Conservation (phyloP, 202 grass and related monocot genomes). For the Digitaria exilis region DNA sequence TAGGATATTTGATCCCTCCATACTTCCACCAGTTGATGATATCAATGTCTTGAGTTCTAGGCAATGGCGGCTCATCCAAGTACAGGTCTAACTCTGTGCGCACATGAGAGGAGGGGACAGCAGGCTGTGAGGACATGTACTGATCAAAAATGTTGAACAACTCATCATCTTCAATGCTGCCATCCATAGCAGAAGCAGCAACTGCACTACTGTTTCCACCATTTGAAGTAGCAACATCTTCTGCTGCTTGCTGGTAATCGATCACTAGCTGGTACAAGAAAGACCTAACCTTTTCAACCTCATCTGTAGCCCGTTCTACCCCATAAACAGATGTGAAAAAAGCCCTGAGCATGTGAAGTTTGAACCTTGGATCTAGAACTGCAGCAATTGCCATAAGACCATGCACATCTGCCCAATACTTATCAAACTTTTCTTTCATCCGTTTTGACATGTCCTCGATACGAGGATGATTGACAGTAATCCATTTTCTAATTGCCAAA, state of each 20-base stretch:
- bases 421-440: not conserved
- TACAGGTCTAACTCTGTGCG: not conserved
- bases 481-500: not conserved
- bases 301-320: not conserved
- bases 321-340: not conserved
- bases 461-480: not conserved
- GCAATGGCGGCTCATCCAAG: not conserved
- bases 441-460: not conserved
- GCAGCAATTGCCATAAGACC: not conserved
- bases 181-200: too few species aligned
- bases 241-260: not conserved
- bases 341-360: not conserved
- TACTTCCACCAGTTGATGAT: not conserved
- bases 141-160: not conserved
- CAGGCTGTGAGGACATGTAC: not conserved
- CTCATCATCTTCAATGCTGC: not conserved
- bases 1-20: slow-evolving; percentile 1
- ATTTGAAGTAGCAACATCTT: not conserved
- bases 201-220: too few species aligned
- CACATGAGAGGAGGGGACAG: not conserved
- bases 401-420: not conserved
- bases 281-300: not conserved
- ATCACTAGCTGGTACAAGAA: not conserved
- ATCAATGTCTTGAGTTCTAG: not conserved
- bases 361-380: not conserved